Conservation (phyloP, 331 rosid genomes). For the Cydonia oblonga region DNA sequence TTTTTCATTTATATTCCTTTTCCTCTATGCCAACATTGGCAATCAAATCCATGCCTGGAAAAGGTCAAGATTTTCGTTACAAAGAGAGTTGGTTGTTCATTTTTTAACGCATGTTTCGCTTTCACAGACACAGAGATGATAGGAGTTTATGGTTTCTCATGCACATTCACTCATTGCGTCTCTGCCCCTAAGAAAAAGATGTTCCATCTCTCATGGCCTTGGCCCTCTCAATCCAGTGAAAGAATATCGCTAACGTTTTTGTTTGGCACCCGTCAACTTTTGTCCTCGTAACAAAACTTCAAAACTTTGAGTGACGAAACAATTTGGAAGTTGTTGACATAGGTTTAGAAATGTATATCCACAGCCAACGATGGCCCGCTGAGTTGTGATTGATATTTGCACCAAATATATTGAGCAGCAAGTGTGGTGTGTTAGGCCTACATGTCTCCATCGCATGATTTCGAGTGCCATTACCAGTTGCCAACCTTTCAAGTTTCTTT, state of each 20-base stretch:
- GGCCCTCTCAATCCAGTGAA: background rate
- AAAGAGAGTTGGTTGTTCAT: background rate
- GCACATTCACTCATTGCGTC: background rate
- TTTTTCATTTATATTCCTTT: no score
- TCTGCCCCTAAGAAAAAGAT: conserved; percentile 1
- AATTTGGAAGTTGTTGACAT: background rate
- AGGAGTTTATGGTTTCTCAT: background rate
- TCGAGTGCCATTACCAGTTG: background rate
- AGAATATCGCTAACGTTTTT: background rate
- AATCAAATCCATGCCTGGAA: background rate
- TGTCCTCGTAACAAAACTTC: background rate
- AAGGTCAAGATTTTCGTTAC: background rate
- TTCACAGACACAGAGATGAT: background rate
- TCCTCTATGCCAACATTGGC: background rate
- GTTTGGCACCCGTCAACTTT: conserved; percentile 14
- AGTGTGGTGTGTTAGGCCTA: background rate
- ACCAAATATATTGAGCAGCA: background rate
- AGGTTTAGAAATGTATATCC: background rate
- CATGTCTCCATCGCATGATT: background rate
- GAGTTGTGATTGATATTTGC: background rate
- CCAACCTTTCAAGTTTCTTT: background rate
- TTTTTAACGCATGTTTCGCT: background rate
- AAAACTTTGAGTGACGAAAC: background rate
- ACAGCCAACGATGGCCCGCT: background rate
- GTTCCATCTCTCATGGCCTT: conserved; percentile 5